Evolutionary conservation across 805 yeast species (phyloP), one percentile per base, ranked within the genome.

Genomic region (Candida sphagnicola): DNA sequence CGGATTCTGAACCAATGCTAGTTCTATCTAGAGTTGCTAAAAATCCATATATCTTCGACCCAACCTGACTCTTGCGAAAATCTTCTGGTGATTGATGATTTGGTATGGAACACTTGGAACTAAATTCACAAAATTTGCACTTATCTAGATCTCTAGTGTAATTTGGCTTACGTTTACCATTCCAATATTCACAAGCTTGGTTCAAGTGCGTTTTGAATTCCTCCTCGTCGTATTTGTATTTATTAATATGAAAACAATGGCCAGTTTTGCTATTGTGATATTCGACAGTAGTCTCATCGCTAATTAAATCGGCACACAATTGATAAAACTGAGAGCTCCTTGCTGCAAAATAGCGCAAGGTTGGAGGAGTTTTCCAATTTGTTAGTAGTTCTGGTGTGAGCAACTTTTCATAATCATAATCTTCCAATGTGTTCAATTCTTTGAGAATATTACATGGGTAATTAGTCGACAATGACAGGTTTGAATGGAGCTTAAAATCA

Each of bases 121-220:
- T 61, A 52, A 75, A 83, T 14, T 73, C 78, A 58, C 91, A 83
- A 35, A 55, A 61, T 12, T 58, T 63, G 53, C 91, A 83, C 41
- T 69, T 68, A 3, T 58, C 53, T 39, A 45, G 59, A 45, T 55
- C 74, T 6, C 53, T 49, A 3, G 75, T 65, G 5, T 70, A 71
- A 21, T 48, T 50, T 1, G 86, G 85, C 3, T 53, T 54, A 33
- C 84, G 58, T 23, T 57, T 48, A 0, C 89, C 89, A 47, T 65
- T 62, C 89, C 89, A 83, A 45, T 79, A 74, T 17, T 51, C 50
- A 37, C 74, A 46, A 2, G 78, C 65, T 8, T 54, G 46, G 0
- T 44, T 32, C 2, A 74, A 53, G 5, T 61, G 53, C 2, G 45
- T 25, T 1, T 58, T 43, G 2, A 77, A 49, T 10, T 44, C 49